Base-by-base conservation (phyloP, 169 alveolate species). In the Miamiensis avidus region DNA sequence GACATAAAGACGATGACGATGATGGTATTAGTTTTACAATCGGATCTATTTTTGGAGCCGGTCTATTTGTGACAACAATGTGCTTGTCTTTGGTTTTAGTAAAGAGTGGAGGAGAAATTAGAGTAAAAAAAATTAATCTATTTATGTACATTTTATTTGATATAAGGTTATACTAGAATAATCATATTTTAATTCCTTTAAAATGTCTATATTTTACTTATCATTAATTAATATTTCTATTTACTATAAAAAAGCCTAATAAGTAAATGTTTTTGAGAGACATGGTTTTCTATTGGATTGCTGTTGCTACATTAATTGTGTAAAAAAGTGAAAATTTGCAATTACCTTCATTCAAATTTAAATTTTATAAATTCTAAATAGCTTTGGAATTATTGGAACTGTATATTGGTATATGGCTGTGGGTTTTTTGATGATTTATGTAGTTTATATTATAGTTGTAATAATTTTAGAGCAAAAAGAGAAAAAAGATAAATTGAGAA, bases 31-130 rank as follows among this genome's bases (percentile, higher is more conserved):
- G 34, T 34, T 29, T 88, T 26, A 74, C 91, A 28, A 76, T 88
- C 11, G 91, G 91, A 16, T 82, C 82, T 34, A 28, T 88, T 25
- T 82, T 82, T 65, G 91, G 91, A 31, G 88, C 87, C 20, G 91
- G 85, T 31, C n/a, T 88, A 1, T 88, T 88, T 65, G 89, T 83
- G 1, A 76, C 49, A 1, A 34, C 83, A 29, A 74, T 82, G 25
- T 82, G 77, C 26, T 29, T 88, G 29, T 49, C 78, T 28, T 29
- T 30, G 69, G 85, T 82, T 25, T 29, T 76, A 27, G 29, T 32
- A 25, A 34, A 49, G 69, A 20, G 64, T 30, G 82, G 72, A 73
- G 74, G 34, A n/a, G 34, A 77, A 11, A 15, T 33, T 64, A 31
- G 82, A 33, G 72, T 82, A 78, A 34, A 75, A 30, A 27, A 75